A percentile compares a stretch with the other conserved stretches of the same genome.
phyloP scores from a whole-genome alignment of 805 yeast genomes.

The Sugiyamaella americana region DNA sequence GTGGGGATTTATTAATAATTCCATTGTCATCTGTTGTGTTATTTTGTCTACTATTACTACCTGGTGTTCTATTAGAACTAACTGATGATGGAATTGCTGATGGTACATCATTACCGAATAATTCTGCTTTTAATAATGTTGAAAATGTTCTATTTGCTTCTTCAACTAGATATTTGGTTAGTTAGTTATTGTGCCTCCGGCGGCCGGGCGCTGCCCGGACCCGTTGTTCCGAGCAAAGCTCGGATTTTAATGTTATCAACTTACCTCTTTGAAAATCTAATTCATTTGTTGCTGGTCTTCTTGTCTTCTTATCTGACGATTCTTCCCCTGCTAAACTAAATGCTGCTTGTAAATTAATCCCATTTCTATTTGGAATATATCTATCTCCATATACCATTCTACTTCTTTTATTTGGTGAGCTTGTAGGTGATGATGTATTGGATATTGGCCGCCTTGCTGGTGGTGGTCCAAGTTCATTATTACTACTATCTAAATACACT shows the following conservation, averaged over 20 bases:
- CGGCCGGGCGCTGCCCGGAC: not conserved
- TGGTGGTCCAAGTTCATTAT: not conserved
- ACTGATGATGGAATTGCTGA: slow-evolving; percentile 25
- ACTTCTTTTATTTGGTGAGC: slow-evolving; percentile 14
- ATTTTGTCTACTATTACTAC: not conserved
- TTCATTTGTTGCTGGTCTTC: slow-evolving; percentile 38
- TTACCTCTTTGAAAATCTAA: slow-evolving; percentile 49
- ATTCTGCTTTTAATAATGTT: slow-evolving; percentile 77
- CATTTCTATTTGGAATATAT: slow-evolving; percentile 81
- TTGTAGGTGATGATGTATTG: slow-evolving; percentile 6
- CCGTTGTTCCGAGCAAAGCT: not conserved
- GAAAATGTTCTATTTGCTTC: slow-evolving; percentile 87
- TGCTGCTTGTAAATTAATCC: slow-evolving; percentile 83
- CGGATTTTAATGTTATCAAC: not conserved
- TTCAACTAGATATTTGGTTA: slow-evolving; percentile 39
- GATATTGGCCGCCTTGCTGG: not conserved
- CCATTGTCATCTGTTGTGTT: not conserved
- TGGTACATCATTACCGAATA: slow-evolving; percentile 84
- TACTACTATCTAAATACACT: slow-evolving; percentile 2
- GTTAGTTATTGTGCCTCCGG: not conserved
- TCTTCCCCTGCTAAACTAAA: slow-evolving; percentile 50
- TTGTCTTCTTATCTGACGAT: slow-evolving; percentile 19
- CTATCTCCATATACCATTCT: slow-evolving; percentile 68
- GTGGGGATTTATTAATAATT: slow-evolving; percentile 1
- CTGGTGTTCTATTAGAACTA: not conserved